These are phyloP conservation scores for Polymyxa betae DNA, from an alignment of 208 protist species.

Conservation along the genomic window DNA sequence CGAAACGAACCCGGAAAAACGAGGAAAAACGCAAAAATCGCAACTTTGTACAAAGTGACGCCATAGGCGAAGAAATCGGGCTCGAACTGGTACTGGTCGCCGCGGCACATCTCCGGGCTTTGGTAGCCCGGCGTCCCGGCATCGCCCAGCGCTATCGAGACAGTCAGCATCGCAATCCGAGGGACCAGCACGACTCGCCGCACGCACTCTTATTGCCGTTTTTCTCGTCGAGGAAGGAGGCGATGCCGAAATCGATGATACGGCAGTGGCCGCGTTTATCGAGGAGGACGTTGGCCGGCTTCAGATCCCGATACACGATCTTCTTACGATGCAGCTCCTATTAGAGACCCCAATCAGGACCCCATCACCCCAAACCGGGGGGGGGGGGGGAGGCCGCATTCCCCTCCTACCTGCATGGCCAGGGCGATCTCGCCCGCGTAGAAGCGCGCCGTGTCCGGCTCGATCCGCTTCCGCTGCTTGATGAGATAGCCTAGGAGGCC, in stretches of 20 bases:
- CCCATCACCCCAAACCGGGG: background rate
- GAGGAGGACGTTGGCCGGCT: slow-evolving; percentile 64
- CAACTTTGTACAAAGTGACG: slow-evolving; percentile 18
- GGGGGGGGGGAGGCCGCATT: background rate
- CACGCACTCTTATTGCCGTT: background rate
- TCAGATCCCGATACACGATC: slow-evolving; percentile 63
- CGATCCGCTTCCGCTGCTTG: background rate
- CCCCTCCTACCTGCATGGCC: background rate
- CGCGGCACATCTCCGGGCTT: background rate
- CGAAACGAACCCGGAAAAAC: background rate
- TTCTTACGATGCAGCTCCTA: slow-evolving; percentile 59
- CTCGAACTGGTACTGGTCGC: slow-evolving; percentile 29
- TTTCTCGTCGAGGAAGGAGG: slow-evolving; percentile 50
- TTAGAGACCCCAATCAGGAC: background rate
- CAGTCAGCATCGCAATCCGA: background rate
- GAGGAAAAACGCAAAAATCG: background rate
- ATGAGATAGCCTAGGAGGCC: slow-evolving; percentile 29
- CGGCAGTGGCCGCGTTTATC: slow-evolving; percentile 60
- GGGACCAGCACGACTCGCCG: background rate
- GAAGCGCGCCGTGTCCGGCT: background rate
- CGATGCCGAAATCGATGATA: slow-evolving; percentile 64
- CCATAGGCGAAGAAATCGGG: slow-evolving; percentile 52
- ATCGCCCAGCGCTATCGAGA: background rate
- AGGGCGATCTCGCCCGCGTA: slow-evolving; percentile 39
- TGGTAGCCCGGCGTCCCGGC: slow-evolving; percentile 32